Evolutionary conservation across 129 eudicot genomes (phyloP).

Genomic region (Arctium lappa): DNA sequence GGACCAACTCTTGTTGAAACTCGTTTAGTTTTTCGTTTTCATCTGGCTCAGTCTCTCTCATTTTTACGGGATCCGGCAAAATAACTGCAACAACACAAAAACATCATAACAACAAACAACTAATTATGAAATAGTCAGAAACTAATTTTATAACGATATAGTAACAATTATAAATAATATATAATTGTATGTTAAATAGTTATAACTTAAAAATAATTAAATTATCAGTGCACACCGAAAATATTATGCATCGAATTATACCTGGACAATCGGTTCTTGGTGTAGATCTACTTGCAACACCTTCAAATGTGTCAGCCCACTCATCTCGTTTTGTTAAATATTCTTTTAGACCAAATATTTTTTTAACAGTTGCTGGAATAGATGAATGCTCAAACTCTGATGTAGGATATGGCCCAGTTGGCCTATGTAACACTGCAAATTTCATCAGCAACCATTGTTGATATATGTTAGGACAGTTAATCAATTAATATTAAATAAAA

Average conservation of each 20-base stretch:
- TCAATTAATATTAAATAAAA: neutral
- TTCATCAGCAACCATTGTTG: neutral
- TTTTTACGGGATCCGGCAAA: conserved; percentile 55
- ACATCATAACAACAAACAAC: neutral
- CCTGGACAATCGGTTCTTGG: conserved; percentile 86
- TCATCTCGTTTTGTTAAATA: conserved; percentile 70
- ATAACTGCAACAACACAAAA: conserved; percentile 32
- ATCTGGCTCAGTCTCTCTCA: conserved; percentile 39
- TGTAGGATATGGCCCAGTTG: conserved; percentile 66
- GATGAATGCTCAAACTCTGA: conserved; percentile 83
- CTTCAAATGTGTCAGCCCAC: conserved; percentile 84
- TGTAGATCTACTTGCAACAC: conserved; percentile 41
- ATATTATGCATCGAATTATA: conserved; percentile 1
- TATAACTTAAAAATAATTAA: neutral
- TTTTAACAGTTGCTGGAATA: conserved; percentile 77
- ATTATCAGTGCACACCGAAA: neutral
- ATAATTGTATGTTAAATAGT: neutral
- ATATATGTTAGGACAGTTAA: neutral
- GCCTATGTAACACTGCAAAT: conserved; percentile 45
- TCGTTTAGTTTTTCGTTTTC: conserved; percentile 58
- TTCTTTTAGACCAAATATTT: conserved; percentile 58
- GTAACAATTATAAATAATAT: neutral
- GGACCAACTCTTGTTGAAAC: conserved; percentile 79
- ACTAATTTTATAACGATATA: neutral
- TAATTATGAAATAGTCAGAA: neutral